Conservation (phyloP, 2,329 filamentous ascomycete genomes). For the Colletotrichum lentis region DNA sequence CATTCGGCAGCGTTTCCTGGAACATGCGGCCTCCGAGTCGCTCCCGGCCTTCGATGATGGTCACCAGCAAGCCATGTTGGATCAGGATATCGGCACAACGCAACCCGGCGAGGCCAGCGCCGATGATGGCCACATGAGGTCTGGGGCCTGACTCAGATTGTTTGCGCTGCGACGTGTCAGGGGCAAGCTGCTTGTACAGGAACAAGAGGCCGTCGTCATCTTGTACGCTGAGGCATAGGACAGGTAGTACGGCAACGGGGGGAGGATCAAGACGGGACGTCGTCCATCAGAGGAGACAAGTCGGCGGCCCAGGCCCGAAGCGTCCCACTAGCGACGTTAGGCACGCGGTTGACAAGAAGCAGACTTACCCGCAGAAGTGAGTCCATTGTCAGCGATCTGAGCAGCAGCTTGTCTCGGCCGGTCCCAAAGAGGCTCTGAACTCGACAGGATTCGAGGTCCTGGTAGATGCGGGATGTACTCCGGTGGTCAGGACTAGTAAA, state of each 20-base stretch:
- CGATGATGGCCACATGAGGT: conserved; percentile 72
- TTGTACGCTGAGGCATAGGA: conserved; percentile 15
- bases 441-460: conserved; percentile 56
- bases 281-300: conserved; percentile 18
- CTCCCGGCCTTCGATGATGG: conserved; percentile 72
- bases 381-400: conserved; percentile 46
- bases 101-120: conserved; percentile 75
- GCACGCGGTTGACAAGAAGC: conserved; percentile 27
- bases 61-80: conserved; percentile 71
- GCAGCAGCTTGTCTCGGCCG: conserved; percentile 43
- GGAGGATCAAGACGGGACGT: neutral
- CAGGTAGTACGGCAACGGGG: conserved; percentile 17
- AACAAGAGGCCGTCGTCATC: conserved; percentile 6
- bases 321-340: conserved; percentile 34
- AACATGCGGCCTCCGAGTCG: conserved; percentile 72
- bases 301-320: conserved; percentile 17
- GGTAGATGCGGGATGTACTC: conserved; percentile 58
- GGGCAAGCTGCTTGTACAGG: conserved; percentile 17
- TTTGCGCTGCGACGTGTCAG: conserved; percentile 34
- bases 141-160: conserved; percentile 41
- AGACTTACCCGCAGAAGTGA: conserved; percentile 49
- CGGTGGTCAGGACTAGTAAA: conserved; percentile 55
- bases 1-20: conserved; percentile 59
- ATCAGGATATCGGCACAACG: conserved; percentile 74
- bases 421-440: conserved; percentile 48